phyloP scores from a whole-genome alignment of 148 eudicot genomes.

The Vaccinium corymbosum region DNA sequence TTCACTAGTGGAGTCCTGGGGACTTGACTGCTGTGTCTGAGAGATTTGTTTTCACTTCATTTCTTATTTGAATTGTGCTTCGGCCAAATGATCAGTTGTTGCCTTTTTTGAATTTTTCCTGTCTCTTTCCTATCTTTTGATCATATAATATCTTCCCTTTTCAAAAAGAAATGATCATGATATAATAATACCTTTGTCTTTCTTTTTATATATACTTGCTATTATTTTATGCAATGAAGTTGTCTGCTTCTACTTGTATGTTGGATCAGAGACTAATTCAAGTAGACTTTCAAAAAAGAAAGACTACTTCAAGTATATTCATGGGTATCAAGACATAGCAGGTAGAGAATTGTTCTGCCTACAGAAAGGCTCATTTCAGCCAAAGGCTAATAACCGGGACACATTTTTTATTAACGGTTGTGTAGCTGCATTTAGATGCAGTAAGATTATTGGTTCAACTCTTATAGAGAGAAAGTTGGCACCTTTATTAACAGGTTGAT shows the following conservation, averaged over 20 bases:
- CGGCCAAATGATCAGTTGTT: neutral
- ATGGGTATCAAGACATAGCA: neutral
- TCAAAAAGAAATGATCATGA: no score
- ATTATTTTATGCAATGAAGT: neutral
- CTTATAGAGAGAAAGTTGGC: neutral
- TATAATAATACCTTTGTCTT: no score
- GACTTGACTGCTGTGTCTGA: neutral
- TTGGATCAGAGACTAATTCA: neutral
- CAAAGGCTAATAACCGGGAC: neutral
- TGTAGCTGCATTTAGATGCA: neutral
- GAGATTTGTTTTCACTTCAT: neutral
- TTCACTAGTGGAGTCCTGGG: neutral
- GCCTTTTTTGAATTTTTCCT: neutral
- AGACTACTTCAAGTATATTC: neutral
- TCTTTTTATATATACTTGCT: neutral
- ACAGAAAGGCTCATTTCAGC: neutral
- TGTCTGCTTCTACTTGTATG: neutral
- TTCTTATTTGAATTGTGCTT: neutral
- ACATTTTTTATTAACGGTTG: no score
- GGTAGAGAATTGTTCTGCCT: neutral
- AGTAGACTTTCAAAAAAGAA: neutral
- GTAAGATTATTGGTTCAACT: neutral
- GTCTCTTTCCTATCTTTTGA: neutral
- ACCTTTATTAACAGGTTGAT: neutral
- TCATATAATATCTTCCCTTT: neutral